phyloP scores from a whole-genome alignment of 441 rosid species.

The Theobroma grandiflorum region DNA sequence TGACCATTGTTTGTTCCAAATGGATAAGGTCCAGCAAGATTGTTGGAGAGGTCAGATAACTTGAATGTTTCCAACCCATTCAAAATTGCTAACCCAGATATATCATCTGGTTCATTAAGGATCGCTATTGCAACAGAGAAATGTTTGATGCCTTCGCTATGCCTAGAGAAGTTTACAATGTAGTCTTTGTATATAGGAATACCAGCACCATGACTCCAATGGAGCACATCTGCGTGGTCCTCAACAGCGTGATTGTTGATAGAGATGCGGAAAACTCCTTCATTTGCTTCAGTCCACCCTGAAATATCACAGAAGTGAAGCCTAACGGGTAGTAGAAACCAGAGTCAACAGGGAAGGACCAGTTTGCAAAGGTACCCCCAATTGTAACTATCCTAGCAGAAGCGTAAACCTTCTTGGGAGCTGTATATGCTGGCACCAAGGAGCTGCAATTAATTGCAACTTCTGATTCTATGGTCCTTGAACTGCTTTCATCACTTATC shows the following conservation, averaged over 20 bases:
- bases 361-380: not conserved
- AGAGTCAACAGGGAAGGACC: not conserved
- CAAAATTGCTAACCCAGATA: slow-evolving; percentile 25
- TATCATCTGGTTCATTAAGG: not conserved
- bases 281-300: not conserved
- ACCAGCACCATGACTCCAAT: not conserved
- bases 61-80: slow-evolving; percentile 44
- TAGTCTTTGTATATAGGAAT: not conserved
- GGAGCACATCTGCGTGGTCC: not conserved
- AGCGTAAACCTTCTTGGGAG: not conserved
- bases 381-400: not conserved
- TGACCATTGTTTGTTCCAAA: slow-evolving; percentile 26
- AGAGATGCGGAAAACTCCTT: not conserved
- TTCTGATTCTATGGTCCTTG: not conserved
- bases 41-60: not conserved
- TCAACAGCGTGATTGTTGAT: not conserved
- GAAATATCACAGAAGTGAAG: not conserved
- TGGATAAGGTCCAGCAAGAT: slow-evolving; percentile 39
- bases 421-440: not conserved
- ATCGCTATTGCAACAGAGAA: not conserved
- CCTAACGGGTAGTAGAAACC: not conserved
- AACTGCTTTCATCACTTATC: not conserved
- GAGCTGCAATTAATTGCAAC: not conserved
- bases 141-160: not conserved
- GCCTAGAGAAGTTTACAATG: not conserved